These are phyloP conservation scores for Colletotrichum nymphaeae DNA, from an alignment of 2,329 filamentous ascomycete species.

Conservation along the genomic window DNA sequence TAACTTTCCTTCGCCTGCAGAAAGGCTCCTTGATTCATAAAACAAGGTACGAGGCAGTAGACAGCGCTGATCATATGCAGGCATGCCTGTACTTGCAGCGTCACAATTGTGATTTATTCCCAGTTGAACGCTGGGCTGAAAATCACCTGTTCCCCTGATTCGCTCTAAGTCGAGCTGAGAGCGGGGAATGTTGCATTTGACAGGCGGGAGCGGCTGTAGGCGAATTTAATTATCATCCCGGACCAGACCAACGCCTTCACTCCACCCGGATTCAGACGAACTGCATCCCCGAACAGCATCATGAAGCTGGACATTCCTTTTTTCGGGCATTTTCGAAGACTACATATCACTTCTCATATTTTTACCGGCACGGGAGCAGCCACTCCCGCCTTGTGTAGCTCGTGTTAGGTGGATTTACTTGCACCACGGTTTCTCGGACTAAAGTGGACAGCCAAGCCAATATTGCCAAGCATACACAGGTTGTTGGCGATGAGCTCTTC, in stretches of 20 bases:
- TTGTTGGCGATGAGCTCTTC: background rate
- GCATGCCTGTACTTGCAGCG: background rate
- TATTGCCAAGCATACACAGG: background rate
- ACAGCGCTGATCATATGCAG: background rate
- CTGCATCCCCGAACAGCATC: constrained; percentile 3
- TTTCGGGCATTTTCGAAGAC: background rate
- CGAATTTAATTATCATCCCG: background rate
- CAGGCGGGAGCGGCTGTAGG: constrained; percentile 3
- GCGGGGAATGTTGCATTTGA: constrained; percentile 11
- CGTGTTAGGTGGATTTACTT: background rate
- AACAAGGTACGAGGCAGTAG: background rate
- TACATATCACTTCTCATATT: background rate
- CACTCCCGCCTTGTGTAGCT: background rate
- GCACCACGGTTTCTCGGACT: background rate
- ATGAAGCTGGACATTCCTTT: background rate
- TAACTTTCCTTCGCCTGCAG: too few species aligned
- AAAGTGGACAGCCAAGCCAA: constrained; percentile 15
- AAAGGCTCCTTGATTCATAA: background rate
- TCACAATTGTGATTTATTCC: background rate
- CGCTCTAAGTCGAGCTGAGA: background rate
- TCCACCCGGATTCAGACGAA: background rate
- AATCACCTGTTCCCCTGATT: background rate
- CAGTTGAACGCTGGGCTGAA: background rate
- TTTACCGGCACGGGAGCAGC: background rate
- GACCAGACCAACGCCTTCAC: background rate